Base-by-base conservation (phyloP, 345 rosid genomes). In the Reutealis trisperma region DNA sequence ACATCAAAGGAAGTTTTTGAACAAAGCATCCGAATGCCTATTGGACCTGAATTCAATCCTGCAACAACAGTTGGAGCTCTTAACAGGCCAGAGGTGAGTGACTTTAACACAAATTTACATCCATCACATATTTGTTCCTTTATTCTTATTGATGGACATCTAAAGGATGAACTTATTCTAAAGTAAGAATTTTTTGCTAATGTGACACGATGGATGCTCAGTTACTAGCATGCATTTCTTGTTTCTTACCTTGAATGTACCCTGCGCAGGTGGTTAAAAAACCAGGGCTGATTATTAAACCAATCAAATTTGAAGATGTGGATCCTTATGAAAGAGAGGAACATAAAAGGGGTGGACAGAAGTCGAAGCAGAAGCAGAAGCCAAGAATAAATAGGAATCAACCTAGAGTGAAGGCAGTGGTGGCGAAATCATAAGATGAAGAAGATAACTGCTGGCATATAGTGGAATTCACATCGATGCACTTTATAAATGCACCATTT, bases 31-130 rank as follows among this genome's bases (percentile, higher is more conserved):
- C 96, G 98, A n/a, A 86, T 90, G 88, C 99, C 98, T 18, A 77
- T 93, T 41, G 99, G 99, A 41, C 97, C 98, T 2, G 99, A 96
- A 76, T 93, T 83, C 76, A 91, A 96, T 80, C 99, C 98, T 6
- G 90, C 89, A 8, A 90, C 93, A 27, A 74, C 88, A 61, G 60
- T 89, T 51, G 89, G 89, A 85, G 92, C 89, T 66, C 89, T 93
- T 70, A 92, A 77, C 82, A 91, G 91, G 5, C 98, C 99, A 0
- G 94, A 92, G 72, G 97, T 96, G 64, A 80, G 90, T 78, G 62
- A 34, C 45, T 75, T 34, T 25, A 16, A 58, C 21, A 13, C 60
- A 62, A 73, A 63, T 51, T 52, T 5, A 41, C 59, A 11, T 0
- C 37, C 42, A 30, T 7, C 18, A 5, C 3, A 6, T 3, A 5